Base-by-base conservation (phyloP, 495 filamentous ascomycete genomes). In the Neurospora sp. region DNA sequence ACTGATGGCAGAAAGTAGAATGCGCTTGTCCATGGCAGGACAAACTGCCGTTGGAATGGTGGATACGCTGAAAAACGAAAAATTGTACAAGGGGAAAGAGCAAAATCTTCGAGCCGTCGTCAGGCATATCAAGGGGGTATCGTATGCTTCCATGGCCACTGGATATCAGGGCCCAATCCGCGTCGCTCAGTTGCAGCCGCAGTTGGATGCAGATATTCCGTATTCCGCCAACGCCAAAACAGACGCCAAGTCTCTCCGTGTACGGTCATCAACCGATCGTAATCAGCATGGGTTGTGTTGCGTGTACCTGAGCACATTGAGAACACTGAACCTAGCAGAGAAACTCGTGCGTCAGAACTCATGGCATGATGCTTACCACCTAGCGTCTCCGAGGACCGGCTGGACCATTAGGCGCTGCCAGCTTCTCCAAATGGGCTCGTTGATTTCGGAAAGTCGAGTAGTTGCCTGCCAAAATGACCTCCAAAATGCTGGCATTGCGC, bases 401-500 rank as follows among this genome's bases (percentile, higher is more conserved):
- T 22, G 72, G 27, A 38, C 65, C 44, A 35, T 42, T 12, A 53
- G 35, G 42, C 71, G 40, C 27, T 14, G 53, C 71, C 40, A 82
- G 72, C 18, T 75, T 75, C 40, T 80, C 71, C 2, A 85, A 74
- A 75, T 78, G 86, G 10, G 83, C 78, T 37, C 93, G 86, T 75
- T 94, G 91, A n/a, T 83, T 78, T 8, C 84, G 79, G 72, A 94
- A 93, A 39, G 85, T 86, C 2, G 86, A 85, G 77, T 94, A 97
- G 76, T 93, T 88, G 8, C 91, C 93, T 0, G 83, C 91, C 70
- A 95, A 82, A 44, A 94, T 84, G 18, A 86, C 83, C 3, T 83
- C 86, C 20, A 97, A 83, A 39, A 97, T 85, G 75, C 90, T 91
- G 48, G 81, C 77, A 6, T 80, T 74, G n/a, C 79, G 74, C 22